These are phyloP conservation scores for Ensete ventricosum DNA, from an alignment of 176 grass and related monocot species.

Conservation along the genomic window DNA sequence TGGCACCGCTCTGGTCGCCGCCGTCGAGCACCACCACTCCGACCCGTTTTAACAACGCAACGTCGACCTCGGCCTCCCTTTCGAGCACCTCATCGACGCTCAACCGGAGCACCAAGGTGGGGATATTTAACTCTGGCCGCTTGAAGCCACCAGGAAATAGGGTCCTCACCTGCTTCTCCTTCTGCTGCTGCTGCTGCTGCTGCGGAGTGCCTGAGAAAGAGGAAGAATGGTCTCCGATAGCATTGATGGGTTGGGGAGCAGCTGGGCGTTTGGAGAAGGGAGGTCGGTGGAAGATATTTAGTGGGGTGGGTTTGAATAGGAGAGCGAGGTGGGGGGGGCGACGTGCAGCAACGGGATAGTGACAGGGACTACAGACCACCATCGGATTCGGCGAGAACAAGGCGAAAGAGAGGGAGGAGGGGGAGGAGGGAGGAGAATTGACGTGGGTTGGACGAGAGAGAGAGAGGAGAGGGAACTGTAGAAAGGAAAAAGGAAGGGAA, in stretches of 20 bases:
- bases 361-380: conserved; percentile 12
- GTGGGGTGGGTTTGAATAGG: conserved; percentile 13
- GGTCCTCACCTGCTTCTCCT: conserved; percentile 42
- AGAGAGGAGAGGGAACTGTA: no score
- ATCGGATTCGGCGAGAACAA: neutral
- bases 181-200: conserved; percentile 12
- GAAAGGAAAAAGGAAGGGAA: no score
- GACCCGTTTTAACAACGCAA: conserved; percentile 42
- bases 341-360: neutral
- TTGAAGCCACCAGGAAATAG: conserved; percentile 91
- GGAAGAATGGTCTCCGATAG: conserved; percentile 13
- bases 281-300: neutral
- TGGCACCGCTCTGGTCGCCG: conserved; percentile 50
- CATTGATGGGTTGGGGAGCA: neutral
- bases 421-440: neutral
- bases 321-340: conserved; percentile 14
- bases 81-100: conserved; percentile 39
- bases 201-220: conserved; percentile 16
- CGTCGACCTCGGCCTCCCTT: conserved; percentile 31
- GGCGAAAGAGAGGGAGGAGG: neutral
- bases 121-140: conserved; percentile 70
- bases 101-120: conserved; percentile 57
- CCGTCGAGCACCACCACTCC: conserved; percentile 78
- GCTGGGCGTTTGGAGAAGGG: neutral
- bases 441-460: no score